These are phyloP conservation scores for Coffea canephora DNA, from an alignment of 257 asterid genomes.

Conservation along the genomic window DNA sequence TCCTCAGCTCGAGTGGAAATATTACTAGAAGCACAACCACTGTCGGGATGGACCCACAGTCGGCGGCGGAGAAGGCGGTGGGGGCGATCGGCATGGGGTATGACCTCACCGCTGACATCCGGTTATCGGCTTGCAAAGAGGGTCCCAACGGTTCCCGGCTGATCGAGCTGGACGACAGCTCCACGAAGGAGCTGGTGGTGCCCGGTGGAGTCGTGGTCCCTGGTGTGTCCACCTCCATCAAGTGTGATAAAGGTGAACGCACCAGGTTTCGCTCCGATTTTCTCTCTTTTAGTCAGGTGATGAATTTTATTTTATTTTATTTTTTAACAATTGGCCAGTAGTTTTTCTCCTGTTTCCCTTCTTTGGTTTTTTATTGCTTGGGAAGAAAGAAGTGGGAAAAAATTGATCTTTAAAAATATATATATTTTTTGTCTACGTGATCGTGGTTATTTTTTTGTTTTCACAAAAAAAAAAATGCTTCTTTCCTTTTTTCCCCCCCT, in stretches of 20 bases:
- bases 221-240: conserved; percentile 57
- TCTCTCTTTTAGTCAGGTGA: conserved; percentile 75
- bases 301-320: neutral
- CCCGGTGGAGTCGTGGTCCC: conserved; percentile 79
- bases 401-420: neutral
- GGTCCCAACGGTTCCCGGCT: conserved; percentile 64
- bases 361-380: neutral
- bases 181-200: conserved; percentile 55
- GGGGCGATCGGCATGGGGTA: conserved; percentile 84
- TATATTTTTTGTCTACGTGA: neutral
- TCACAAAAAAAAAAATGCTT: no score
- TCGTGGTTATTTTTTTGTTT: no score
- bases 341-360: neutral
- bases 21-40: neutral
- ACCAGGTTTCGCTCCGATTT: conserved; percentile 89
- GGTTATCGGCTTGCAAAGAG: conserved; percentile 73
- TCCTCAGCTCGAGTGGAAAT: conserved; percentile 25
- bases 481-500: no score
- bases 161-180: conserved; percentile 55
- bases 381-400: neutral
- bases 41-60: conserved; percentile 58
- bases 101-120: conserved; percentile 71
- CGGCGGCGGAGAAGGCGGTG: conserved; percentile 91
- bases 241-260: conserved; percentile 97
- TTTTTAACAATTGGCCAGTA: neutral